Conservation (phyloP, 2,329 filamentous ascomycete genomes). For the Fonsecaea multimorphosa region DNA sequence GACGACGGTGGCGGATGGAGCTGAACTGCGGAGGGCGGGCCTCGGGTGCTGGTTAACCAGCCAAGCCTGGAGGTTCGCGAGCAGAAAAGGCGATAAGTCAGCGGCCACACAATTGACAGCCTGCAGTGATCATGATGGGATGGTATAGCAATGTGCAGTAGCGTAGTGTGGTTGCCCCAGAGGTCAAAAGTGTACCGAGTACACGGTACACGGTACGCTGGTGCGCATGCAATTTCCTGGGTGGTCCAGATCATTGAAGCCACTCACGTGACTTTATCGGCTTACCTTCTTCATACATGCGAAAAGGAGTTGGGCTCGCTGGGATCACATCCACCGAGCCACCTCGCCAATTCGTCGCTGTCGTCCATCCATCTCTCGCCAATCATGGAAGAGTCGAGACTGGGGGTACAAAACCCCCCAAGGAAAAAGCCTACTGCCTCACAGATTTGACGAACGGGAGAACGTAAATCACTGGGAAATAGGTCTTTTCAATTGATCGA, state of each 20-base stretch:
- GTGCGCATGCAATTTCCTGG: not conserved
- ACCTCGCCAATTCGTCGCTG: too few species aligned
- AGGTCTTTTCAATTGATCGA: not conserved
- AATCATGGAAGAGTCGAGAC: too few species aligned
- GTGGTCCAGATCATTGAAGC: not conserved
- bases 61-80: not conserved
- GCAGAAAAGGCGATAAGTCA: not conserved
- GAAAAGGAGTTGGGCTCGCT: too few species aligned
- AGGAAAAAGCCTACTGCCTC: too few species aligned
- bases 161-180: not conserved
- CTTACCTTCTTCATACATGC: too few species aligned
- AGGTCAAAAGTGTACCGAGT: too few species aligned
- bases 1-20: not conserved
- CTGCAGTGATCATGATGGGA: not conserved
- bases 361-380: too few species aligned
- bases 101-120: not conserved
- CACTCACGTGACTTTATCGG: too few species aligned
- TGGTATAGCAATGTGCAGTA: not conserved
- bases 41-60: not conserved
- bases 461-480: not conserved
- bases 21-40: not conserved
- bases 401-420: too few species aligned
- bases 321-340: too few species aligned
- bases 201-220: too few species aligned
- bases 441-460: not conserved